Conservation (phyloP, 2,329 filamentous ascomycete species). For the Leptographium galeiforme region DNA sequence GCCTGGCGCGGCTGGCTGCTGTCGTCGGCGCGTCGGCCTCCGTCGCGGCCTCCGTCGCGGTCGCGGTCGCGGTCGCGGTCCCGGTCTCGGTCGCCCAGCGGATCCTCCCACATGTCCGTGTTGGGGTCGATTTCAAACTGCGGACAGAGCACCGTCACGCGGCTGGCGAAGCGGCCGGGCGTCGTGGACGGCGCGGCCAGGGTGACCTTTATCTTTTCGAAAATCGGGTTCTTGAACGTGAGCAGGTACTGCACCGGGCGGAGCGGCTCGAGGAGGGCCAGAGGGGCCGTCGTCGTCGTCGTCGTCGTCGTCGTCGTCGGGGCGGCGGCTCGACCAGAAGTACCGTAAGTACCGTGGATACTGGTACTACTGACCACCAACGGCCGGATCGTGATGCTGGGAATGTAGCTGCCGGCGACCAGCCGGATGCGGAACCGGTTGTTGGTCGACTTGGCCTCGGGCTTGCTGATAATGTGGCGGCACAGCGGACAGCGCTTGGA, state of each 20-base stretch:
- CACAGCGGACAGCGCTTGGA: constrained; percentile 88
- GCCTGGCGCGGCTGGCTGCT: constrained; percentile 44
- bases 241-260: constrained; percentile 66
- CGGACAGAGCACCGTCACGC: constrained; percentile 84
- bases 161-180: constrained; percentile 61
- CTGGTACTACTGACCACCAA: too few species aligned
- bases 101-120: constrained; percentile 79
- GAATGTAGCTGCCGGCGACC: constrained; percentile 78
- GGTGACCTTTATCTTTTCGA: constrained; percentile 76
- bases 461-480: constrained; percentile 89
- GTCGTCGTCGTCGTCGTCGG: too few species aligned
- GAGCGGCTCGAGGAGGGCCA: constrained; percentile 44
- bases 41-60: constrained; percentile 29
- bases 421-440: constrained; percentile 88
- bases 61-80: constrained; percentile 16
- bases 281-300: too few species aligned
- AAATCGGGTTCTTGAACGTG: constrained; percentile 87
- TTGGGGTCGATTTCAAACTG: constrained; percentile 91
- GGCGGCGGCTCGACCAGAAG: constrained; percentile 11
- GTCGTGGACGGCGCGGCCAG: constrained; percentile 73
- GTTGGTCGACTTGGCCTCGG: constrained; percentile 77
- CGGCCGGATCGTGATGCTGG: constrained; percentile 61
- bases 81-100: constrained; percentile 44
- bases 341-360: too few species aligned
- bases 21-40: constrained; percentile 21